Conservation (phyloP, 2,329 filamentous ascomycete species). For the Ascochyta pisi region DNA sequence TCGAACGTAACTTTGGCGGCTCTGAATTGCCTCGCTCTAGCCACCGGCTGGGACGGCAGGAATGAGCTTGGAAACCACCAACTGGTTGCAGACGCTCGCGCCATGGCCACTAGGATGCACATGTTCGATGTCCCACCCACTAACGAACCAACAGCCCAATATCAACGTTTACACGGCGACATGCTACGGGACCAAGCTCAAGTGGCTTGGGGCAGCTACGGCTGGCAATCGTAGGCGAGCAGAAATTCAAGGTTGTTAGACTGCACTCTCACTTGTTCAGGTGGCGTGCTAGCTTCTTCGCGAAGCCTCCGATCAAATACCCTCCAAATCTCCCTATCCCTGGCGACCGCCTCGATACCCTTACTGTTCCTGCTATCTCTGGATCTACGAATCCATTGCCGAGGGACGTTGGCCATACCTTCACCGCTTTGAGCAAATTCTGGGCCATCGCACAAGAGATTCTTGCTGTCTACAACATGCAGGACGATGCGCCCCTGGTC, state of each 20-base stretch:
- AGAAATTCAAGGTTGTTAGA: not conserved
- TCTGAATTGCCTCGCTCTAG: constrained; percentile 13
- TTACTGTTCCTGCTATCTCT: not conserved
- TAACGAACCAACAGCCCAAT: not conserved
- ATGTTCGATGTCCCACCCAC: constrained; percentile 1
- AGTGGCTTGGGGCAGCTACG: constrained; percentile 9
- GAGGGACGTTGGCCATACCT: not conserved
- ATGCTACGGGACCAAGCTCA: constrained; percentile 3
- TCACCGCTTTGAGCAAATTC: constrained; percentile 3
- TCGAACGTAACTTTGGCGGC: constrained; percentile 10
- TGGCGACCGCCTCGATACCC: not conserved
- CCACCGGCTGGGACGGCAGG: constrained; percentile 1
- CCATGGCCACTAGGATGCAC: constrained; percentile 14
- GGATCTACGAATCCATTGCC: not conserved
- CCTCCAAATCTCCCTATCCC: constrained; percentile 1
- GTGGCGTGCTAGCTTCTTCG: constrained; percentile 6
- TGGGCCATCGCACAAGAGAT: constrained; percentile 11
- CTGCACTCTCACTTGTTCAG: constrained; percentile 8
- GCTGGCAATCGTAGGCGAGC: constrained; percentile 11
- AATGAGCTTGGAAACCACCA: constrained; percentile 8
- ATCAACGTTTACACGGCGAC: not conserved
- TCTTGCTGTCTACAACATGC: constrained; percentile 2
- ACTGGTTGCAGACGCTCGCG: constrained; percentile 10
- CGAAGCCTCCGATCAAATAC: constrained; percentile 2
- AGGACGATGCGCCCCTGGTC: constrained; percentile 1